Evolutionary conservation across 208 protist species (phyloP).

Genomic region (Acanthamoeba quina): DNA sequence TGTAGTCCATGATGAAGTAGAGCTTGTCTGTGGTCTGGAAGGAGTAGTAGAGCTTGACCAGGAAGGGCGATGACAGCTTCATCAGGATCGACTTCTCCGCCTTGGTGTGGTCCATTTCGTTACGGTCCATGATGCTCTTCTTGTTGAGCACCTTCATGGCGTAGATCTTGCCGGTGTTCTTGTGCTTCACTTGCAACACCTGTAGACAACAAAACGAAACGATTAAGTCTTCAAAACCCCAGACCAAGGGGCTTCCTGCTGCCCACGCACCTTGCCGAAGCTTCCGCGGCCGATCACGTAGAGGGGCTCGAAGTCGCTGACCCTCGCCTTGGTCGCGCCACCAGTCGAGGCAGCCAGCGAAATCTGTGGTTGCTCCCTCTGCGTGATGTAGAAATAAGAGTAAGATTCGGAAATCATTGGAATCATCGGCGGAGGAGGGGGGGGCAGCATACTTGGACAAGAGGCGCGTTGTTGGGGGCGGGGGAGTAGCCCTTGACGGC

Average conservation of each 20-base stretch:
- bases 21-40: not conserved
- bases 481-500: not conserved
- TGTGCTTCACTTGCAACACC: constrained; percentile 84
- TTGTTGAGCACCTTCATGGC: constrained; percentile 91
- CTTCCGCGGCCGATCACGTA: not conserved
- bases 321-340: not conserved
- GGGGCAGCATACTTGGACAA: no score
- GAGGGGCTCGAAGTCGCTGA: constrained; percentile 44
- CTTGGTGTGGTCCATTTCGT: constrained; percentile 85
- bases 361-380: not conserved
- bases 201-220: no score
- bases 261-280: constrained; percentile 39
- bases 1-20: constrained; percentile 86
- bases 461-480: no score
- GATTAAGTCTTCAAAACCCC: no score
- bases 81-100: constrained; percentile 79
- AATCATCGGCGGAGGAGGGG: no score
- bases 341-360: not conserved
- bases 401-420: not conserved
- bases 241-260: no score
- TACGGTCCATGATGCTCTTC: constrained; percentile 80
- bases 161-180: constrained; percentile 85
- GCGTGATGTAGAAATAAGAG: no score
- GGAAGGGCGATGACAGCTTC: not conserved
- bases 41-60: not conserved